These are phyloP conservation scores for Camelina neglecta DNA, from an alignment of 345 rosid species.

Conservation along the genomic window DNA sequence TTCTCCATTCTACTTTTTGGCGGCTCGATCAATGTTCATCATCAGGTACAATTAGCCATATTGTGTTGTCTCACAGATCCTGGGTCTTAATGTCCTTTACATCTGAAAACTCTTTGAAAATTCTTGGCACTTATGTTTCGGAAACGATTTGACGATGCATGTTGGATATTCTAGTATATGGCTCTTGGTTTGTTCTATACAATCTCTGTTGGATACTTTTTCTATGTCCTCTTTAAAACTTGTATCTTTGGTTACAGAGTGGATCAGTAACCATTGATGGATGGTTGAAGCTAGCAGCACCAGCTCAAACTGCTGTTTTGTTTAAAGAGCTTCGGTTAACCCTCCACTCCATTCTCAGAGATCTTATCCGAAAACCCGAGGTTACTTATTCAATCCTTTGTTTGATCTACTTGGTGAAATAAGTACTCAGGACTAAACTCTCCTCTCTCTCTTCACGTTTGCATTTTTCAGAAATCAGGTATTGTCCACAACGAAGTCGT, in stretches of 20 bases:
- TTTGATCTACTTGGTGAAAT: not conserved
- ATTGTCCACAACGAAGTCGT: conserved; percentile 76
- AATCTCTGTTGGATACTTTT: not conserved
- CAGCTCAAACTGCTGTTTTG: conserved; percentile 93
- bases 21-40: conserved; percentile 82
- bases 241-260: conserved; percentile 48
- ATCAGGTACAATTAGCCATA: conserved; percentile 60
- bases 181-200: not conserved
- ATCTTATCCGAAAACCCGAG: conserved; percentile 80
- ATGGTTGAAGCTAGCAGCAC: conserved; percentile 84
- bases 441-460: not conserved
- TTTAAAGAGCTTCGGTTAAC: conserved; percentile 81
- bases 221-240: not conserved
- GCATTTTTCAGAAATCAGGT: conserved; percentile 54
- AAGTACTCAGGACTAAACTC: not conserved
- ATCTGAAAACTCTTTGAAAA: not conserved
- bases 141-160: not conserved
- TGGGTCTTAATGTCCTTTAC: not conserved
- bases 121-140: not conserved
- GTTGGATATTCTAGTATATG: not conserved
- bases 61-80: not conserved
- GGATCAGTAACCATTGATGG: conserved; percentile 78
- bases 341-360: conserved; percentile 68
- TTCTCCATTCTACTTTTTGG: conserved; percentile 87
- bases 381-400: conserved; percentile 44